Percentiles rank a stretch among this genome's conserved stretches.
Conservation (phyloP, 2,329 filamentous ascomycete species). For the Diplocarpon mali region DNA sequence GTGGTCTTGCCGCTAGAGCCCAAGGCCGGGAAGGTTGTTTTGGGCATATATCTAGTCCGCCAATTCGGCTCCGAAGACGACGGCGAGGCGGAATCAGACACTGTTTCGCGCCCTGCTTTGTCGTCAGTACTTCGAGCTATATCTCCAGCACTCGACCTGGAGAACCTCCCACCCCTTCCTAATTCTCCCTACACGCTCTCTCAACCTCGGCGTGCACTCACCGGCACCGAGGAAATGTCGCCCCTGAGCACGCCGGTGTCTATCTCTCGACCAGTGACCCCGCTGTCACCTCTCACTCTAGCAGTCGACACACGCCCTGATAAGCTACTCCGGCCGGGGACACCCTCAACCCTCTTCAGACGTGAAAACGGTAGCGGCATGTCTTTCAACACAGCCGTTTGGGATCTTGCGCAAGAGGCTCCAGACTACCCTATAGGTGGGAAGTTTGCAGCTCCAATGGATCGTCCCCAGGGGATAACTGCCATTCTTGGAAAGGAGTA, state of each 20-base stretch:
- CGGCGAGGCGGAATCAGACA: not conserved
- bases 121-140: not conserved
- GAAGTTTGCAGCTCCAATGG: constrained; percentile 7
- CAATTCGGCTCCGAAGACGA: not conserved
- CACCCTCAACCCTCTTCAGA: not conserved
- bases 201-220: not conserved
- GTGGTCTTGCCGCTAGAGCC: not conserved
- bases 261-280: not conserved
- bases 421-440: constrained; percentile 19
- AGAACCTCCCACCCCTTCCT: constrained; percentile 7
- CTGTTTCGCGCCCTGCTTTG: too few relatives aligned
- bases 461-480: not conserved
- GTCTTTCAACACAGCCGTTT: constrained; percentile 14
- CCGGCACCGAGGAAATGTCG: not conserved
- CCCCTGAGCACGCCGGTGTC: not conserved
- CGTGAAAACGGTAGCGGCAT: constrained; percentile 6
- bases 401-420: constrained; percentile 13
- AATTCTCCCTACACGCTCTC: constrained; percentile 1
- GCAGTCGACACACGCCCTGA: not conserved
- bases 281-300: not conserved
- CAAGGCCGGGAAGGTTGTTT: not conserved
- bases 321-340: not conserved
- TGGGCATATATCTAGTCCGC: not conserved
- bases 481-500: not conserved
- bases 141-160: not conserved